Base-by-base conservation (phyloP, 305 asterid genomes). In the Plantago coronopus region DNA sequence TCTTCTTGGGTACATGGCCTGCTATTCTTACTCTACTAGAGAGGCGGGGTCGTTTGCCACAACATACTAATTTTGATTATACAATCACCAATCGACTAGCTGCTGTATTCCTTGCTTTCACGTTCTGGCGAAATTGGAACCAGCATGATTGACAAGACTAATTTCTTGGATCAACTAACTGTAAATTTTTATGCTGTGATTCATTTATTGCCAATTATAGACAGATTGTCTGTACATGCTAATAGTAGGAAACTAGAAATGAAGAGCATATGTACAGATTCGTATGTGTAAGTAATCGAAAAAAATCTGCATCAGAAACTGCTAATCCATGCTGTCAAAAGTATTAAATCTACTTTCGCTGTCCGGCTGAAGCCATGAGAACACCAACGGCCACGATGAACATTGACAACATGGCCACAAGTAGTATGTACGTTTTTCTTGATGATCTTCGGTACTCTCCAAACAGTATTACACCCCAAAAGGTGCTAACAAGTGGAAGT, bases 21-120 rank as follows among this genome's bases (percentile, higher is more conserved):
- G 89, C 89, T 2, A 16, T 82, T 42, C 21, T 82, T 10, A 76
- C 89, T 13, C 82, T 79, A 4, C 78, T 82, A 6, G 89, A 82
- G 45, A 71, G 89, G 72, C 79, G 84, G 0, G 89, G 89, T 16
- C 86, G 89, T 37, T 83, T 79, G 34, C 89, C 89, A 48, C 86
- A 82, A 61, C 96, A 90, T 63, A 87, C 95, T 10, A 87, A 90
- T 53, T 96, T 90, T 45, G 97, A 90, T 76, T 90, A 90, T 70
- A 69, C 97, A 0, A 47, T 83, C 80, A 87, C 96, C 0, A 90
- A 90, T 75, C 75, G 87, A 0, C 70, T 87, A 69, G 96, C 97
- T 56, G 97, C 97, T 37, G 74, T 81, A 29, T 71, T 90, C 47
- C 81, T 90, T 60, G 97, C 97, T 56, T 80, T 90, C 73, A 83